These are phyloP conservation scores for Barnettozyma vustinii DNA, from an alignment of 805 yeast species.

Conservation along the genomic window DNA sequence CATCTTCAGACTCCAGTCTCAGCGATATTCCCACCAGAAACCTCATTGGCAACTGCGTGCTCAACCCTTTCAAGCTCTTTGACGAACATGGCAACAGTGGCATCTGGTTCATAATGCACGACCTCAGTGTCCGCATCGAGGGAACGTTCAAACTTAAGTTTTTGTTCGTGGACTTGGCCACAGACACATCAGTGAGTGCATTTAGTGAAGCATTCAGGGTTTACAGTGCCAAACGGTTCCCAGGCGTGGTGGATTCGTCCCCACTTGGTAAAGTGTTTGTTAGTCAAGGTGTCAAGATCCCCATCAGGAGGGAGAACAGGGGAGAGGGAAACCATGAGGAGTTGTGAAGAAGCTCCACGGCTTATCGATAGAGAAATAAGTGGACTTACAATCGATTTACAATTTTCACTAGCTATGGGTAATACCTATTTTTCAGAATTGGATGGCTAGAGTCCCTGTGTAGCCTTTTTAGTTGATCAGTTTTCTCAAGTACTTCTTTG, in stretches of 20 bases:
- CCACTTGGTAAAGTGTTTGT: conserved; percentile 36
- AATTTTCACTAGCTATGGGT: not conserved
- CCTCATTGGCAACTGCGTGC: conserved; percentile 34
- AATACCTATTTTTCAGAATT: too few species aligned
- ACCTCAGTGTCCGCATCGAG: conserved; percentile 37
- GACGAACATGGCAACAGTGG: conserved; percentile 32
- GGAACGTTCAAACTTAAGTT: conserved; percentile 36
- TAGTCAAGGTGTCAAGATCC: conserved; percentile 38
- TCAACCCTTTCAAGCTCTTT: conserved; percentile 33
- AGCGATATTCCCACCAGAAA: conserved; percentile 30
- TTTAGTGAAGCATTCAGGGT: conserved; percentile 33
- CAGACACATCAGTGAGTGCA: conserved; percentile 9
- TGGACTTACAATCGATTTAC: not conserved
- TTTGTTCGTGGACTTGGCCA: conserved; percentile 29
- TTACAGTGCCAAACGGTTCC: conserved; percentile 39
- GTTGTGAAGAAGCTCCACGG: not conserved
- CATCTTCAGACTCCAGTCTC: conserved; percentile 9
- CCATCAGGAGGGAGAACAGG: conserved; percentile 31
- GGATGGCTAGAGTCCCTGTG: too few species aligned
- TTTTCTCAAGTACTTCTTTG: conserved; percentile 7
- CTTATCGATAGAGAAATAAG: not conserved
- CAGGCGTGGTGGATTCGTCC: conserved; percentile 39
- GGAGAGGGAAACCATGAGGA: not conserved
- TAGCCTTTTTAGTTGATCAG: not conserved
- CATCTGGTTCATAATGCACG: conserved; percentile 39